Conservation (phyloP, 768 basidiomycete genomes). For the Tephrocybe sp. region DNA sequence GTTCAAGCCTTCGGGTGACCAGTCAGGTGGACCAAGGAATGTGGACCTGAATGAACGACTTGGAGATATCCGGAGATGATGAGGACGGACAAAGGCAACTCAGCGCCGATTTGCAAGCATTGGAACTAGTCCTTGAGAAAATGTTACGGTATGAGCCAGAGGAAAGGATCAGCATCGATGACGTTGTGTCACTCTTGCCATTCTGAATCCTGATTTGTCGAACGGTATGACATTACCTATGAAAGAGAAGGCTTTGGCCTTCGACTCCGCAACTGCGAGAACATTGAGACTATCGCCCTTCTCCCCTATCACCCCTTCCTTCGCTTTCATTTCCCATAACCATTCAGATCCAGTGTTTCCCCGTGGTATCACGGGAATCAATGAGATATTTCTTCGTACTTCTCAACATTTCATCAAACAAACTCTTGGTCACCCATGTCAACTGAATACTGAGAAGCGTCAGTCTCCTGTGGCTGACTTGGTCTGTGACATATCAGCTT, state of each 20-base stretch:
- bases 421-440: neutral
- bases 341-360: too few species aligned
- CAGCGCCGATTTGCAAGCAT: constrained; percentile 1
- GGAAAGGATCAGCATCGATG: constrained; percentile 9
- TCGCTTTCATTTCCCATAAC: neutral
- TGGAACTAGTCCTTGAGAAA: constrained; percentile 2
- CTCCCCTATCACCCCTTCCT: neutral
- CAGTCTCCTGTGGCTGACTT: neutral
- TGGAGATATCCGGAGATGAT: neutral
- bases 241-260: neutral
- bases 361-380: neutral
- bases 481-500: constrained; percentile 8
- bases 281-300: neutral
- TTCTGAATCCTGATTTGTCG: neutral
- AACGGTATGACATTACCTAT: neutral
- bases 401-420: neutral
- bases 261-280: neutral
- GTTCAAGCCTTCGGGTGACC: constrained; percentile 2
- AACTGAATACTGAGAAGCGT: neutral
- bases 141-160: constrained; percentile 6
- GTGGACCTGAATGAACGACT: constrained; percentile 8
- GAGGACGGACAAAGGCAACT: constrained; percentile 5
- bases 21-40: constrained; percentile 3
- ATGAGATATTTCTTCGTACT: neutral
- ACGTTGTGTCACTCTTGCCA: constrained; percentile 9